Conservation (phyloP, 163 green algal genomes). For the Scenedesmus sp. region DNA sequence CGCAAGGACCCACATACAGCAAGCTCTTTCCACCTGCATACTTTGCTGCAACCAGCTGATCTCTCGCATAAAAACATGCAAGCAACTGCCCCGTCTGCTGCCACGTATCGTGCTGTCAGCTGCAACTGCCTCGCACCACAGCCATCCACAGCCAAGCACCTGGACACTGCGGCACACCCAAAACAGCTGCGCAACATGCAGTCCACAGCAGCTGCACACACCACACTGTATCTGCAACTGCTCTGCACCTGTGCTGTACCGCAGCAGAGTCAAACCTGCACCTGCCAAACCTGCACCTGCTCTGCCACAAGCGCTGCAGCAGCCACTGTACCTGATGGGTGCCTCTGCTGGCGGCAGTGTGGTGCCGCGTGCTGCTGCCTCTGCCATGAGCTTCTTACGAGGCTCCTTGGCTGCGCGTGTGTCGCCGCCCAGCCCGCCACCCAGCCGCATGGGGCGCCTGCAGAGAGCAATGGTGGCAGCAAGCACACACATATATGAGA, state of each 20-base stretch:
- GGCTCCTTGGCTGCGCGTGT: conserved; percentile 58
- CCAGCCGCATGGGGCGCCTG: conserved; percentile 84
- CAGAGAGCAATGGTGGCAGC: not conserved
- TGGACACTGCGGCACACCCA: not conserved
- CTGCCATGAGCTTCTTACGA: conserved; percentile 54
- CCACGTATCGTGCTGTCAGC: not conserved
- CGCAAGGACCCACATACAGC: not conserved
- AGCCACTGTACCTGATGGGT: conserved; percentile 52
- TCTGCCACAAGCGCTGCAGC: not conserved
- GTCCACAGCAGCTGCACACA: not conserved
- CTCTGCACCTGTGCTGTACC: not conserved
- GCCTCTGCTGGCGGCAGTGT: conserved; percentile 23
- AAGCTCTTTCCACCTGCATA: no score
- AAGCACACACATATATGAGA: no score
- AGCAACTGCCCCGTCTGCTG: not conserved
- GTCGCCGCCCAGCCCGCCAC: conserved; percentile 85
- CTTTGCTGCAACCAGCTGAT: not conserved
- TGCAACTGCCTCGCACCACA: not conserved
- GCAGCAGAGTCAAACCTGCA: not conserved
- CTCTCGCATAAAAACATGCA: not conserved
- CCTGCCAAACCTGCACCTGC: not conserved
- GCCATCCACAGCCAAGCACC: not conserved
- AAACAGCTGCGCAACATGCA: not conserved
- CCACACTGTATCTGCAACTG: not conserved
- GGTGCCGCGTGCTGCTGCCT: conserved; percentile 28